Evolutionary conservation across 768 basidiomycete genomes (phyloP).

Genomic region (Hericium rajendrae): DNA sequence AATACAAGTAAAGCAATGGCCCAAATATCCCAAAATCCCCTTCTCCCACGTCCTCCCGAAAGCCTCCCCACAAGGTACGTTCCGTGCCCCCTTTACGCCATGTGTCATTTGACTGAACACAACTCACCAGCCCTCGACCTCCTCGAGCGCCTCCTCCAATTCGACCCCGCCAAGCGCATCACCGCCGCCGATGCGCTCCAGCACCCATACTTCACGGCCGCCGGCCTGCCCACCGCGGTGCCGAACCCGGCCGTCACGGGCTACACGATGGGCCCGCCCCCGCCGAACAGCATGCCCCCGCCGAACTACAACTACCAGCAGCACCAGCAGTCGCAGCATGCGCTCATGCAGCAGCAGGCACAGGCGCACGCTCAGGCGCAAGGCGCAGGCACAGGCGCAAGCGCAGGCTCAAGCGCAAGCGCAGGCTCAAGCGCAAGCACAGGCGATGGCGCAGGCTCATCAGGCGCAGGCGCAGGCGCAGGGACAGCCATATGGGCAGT

Average conservation of each 20-base stretch:
- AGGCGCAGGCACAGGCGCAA: slow-evolving; percentile 25
- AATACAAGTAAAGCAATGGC: slow-evolving; percentile 74
- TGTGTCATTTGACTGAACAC: background rate
- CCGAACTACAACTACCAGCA: slow-evolving; percentile 65
- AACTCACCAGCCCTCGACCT: slow-evolving; percentile 69
- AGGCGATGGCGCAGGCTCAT: too few species aligned
- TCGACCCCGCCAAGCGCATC: slow-evolving; percentile 87
- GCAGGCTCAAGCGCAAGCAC: too few species aligned
- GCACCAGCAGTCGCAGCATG: slow-evolving; percentile 22
- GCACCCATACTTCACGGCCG: slow-evolving; percentile 83
- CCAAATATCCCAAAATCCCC: slow-evolving; percentile 77
- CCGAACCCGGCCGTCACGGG: slow-evolving; percentile 27
- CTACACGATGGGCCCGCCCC: slow-evolving; percentile 44
- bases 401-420: slow-evolving; percentile 23
- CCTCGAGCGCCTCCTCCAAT: slow-evolving; percentile 89
- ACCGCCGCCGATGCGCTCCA: slow-evolving; percentile 85
- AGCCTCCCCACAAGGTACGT: slow-evolving; percentile 70
- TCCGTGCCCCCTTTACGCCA: background rate
- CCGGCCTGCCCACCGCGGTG: slow-evolving; percentile 28
- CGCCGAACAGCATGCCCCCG: slow-evolving; percentile 19
- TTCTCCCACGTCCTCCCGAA: slow-evolving; percentile 77
- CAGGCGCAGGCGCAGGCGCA: slow-evolving; percentile 11
- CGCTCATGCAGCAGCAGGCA: slow-evolving; percentile 21
- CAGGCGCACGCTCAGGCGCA: slow-evolving; percentile 21
- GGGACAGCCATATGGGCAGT: slow-evolving; percentile 10